Evolutionary conservation across 2,329 filamentous ascomycete genomes (phyloP), one percentile per base, ranked within the genome.

Genomic region (Macrophomina pseudophaseolina): DNA sequence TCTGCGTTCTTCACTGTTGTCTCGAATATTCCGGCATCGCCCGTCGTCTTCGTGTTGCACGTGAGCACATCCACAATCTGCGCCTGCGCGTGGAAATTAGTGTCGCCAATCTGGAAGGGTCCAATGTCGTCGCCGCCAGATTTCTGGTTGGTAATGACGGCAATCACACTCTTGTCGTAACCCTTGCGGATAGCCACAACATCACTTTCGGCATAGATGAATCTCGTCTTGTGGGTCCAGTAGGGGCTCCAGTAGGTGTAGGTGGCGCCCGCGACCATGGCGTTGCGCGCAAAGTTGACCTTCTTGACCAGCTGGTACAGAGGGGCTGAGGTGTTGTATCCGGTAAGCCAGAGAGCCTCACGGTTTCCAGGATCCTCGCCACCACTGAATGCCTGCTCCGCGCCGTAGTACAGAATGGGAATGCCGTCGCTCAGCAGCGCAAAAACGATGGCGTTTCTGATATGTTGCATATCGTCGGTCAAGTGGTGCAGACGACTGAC

Each of bases 371-470:
- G 78, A 54, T 80, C 78, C 49, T 72, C 71, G 9, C 76, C 76
- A 33, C 77, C 78, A 7, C 70, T 69, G 59, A 78, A 80, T 6
- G 70, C 73, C 65, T 80, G 78, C 58, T 80, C 78, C 2, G 76
- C 77, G 4, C 78, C 78, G 48, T 78, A 77, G 68, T 80, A 80
- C 7, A 80, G 52, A 51, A 80, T 79, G 0, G 79, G 78, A 9
- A 80, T 80, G 54, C 78, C 78, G 7, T 76, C 71, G 35, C 75
- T 71, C 2, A 80, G 71, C 6, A 80, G 72, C 0, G 77, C 76
- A 65, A 73, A 80, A 1, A 77, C 77, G 1, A 80, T 69, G 4
- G 76, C 77, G 64, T 80, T 80, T 68, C 77, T 79, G 8, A 79
- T 70, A 9, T 78, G 69, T 1, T 74, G 73, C 23, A 72, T 67